Evolutionary conservation across 2,329 filamentous ascomycete genomes (phyloP).

Genomic region (Fusarium ramigenum): DNA sequence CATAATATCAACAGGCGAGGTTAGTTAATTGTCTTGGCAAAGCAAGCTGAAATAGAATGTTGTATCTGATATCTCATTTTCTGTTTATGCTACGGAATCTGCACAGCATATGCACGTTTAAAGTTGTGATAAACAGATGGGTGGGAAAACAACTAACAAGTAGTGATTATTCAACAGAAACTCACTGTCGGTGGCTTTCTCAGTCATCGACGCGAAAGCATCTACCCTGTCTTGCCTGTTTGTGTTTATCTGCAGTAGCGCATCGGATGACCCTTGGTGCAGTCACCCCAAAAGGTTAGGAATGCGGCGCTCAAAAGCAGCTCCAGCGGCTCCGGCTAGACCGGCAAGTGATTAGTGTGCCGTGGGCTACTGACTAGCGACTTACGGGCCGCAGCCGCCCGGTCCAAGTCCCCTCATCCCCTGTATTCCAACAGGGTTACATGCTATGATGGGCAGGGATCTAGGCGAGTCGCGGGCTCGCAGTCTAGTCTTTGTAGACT

Average conservation of each 20-base stretch:
- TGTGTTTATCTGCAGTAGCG: background rate
- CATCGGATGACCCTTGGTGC: background rate
- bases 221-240: background rate
- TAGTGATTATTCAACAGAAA: background rate
- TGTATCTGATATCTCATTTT: background rate
- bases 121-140: background rate
- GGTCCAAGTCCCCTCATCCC: background rate
- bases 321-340: background rate
- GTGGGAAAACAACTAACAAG: background rate
- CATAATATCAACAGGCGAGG: fast-evolving
- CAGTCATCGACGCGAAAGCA: background rate
- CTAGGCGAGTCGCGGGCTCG: background rate
- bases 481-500: background rate
- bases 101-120: background rate
- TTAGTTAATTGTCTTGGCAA: background rate
- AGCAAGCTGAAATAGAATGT: background rate
- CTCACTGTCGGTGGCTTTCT: background rate
- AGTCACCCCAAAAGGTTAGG: background rate
- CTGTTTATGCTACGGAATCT: too few species aligned
- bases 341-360: background rate
- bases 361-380: background rate
- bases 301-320: background rate
- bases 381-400: background rate
- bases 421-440: background rate
- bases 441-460: background rate